Evolutionary conservation across 2,329 filamentous ascomycete genomes (phyloP), one percentile per base, ranked within the genome.

Genomic region (Ophiostoma triangulosporum): DNA sequence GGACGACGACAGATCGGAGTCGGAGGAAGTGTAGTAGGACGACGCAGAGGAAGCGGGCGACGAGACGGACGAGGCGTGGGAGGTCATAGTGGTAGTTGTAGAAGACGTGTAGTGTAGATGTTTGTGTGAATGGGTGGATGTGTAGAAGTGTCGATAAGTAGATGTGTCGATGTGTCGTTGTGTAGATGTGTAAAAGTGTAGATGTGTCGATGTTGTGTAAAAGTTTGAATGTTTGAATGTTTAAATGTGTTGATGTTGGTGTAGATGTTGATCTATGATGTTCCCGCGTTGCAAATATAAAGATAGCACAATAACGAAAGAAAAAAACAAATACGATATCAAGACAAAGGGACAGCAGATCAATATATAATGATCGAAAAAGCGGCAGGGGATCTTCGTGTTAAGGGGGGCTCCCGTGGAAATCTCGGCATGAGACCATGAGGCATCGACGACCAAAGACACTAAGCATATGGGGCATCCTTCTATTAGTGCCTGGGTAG

Each of bases 1-100:
- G 6, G 66, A 60, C 22, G 68, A 62, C 11, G 72, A 71, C 48
- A 67, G 58, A 56, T 71, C 70, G 36, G 71, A 72, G 61, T 70
- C 70, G 57, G 69, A 70, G 3, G 26, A 15, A 0, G 69, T 66
- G 7, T 59, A 62, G 56, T 61, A 62, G 14, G 64, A 62, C 1
- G 68, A 69, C 1, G 66, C 57, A 7, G 69, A 69, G 11, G 69
- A 69, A 7, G 65, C 63, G 36, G 35, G 57, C 14, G 69, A 69
- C 11, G 69, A 69, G 7, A 65, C 63, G 15, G 52, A 45, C 46
- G 46, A 50, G 35, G 35, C 46, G 27, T 48, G 46, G 17, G 46
- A 48, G 46, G 46, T 24, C 46, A 48, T 48, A 29, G 17, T 17
- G 46, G 46, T 31, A 5, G 27, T 27, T 27, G 17, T 40, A 6